phyloP scores from a whole-genome alignment of 2,329 filamentous ascomycete genomes.

The Aspergillus versicolor region DNA sequence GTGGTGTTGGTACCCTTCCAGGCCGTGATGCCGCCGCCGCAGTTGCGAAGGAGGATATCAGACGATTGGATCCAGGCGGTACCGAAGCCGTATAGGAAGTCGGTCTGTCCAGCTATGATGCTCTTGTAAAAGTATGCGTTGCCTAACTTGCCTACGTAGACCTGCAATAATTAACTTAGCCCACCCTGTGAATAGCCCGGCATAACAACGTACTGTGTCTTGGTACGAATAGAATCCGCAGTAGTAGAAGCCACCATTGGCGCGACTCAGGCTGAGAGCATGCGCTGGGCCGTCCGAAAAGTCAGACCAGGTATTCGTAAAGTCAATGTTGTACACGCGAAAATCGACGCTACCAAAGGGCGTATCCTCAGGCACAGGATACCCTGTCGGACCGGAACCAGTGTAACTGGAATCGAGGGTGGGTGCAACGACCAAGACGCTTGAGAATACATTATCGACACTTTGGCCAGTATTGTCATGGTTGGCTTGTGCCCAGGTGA shows the following conservation, averaged over 20 bases:
- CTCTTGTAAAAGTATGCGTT: conserved; percentile 64
- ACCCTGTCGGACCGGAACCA: conserved; percentile 62
- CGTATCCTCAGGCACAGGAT: conserved; percentile 58
- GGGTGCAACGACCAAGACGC: conserved; percentile 62
- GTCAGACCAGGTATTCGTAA: conserved; percentile 59
- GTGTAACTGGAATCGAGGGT: conserved; percentile 63
- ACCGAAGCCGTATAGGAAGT: conserved; percentile 69
- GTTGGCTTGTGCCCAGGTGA: conserved; percentile 60
- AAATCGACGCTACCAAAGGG: conserved; percentile 65
- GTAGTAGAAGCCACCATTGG: conserved; percentile 67
- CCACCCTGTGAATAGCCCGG: neutral
- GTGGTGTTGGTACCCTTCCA: conserved; percentile 70
- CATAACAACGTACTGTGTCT: conserved; percentile 53
- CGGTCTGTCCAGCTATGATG: conserved; percentile 64
- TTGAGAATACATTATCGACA: conserved; percentile 63
- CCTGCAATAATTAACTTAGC: conserved; percentile 16
- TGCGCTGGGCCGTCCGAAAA: conserved; percentile 57
- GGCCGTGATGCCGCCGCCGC: conserved; percentile 66
- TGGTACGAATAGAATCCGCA: conserved; percentile 67
- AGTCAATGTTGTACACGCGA: conserved; percentile 66
- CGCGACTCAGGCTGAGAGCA: conserved; percentile 60
- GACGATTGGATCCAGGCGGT: conserved; percentile 61
- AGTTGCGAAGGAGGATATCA: conserved; percentile 56
- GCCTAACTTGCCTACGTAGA: conserved; percentile 66
- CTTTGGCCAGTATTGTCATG: conserved; percentile 36